Base-by-base conservation (phyloP, 78 protist species). In the Neovahlkampfia damariscottae region DNA sequence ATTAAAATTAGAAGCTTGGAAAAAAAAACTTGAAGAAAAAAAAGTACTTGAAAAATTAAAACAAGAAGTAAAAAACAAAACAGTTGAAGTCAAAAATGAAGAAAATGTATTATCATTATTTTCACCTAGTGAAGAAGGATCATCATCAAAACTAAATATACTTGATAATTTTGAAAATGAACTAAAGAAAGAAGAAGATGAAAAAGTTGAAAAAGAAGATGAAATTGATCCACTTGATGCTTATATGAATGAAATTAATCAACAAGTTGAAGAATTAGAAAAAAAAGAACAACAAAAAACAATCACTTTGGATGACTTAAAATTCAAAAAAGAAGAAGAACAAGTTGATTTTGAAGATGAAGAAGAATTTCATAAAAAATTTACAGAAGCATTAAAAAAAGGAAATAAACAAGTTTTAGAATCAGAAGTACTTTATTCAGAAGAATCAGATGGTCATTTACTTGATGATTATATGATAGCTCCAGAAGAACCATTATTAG, bases 151-250 rank as follows among this genome's bases (percentile, higher is more conserved):
- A 50, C 62, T 19, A 50, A 19, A 19, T n/a, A 50, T 19, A 19
- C 62, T n/a, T 50, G 19, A 19, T n/a, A 50, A 19, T n/a, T n/a
- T 19, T n/a, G n/a, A 50, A n/a, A 19, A 19, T n/a, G 34, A 50
- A 50, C 62, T 19, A 50, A 50, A n/a, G 34, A 50, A 50, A 72
- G 3, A 5, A 72, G 40, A 7, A 36, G 66, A 7, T 3, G 71
- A 34, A 1, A 35, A 6, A 27, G 81, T 8, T 31, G 73, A 40
- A 2, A 84, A 75, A 8, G 90, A 82, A 9, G 93, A 89, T 5
- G 90, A 86, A 2, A 50, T 78, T 0, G 94, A 90, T 68, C 86
- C 90, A 7, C 78, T 90, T 2, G 94, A 90, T 41, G 89, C 88
- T 38, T 90, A 35, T 79, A 90, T 90, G 94, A 68, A 31, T 36